These are phyloP conservation scores for Ochromonas danica DNA, from an alignment of 108 stramenopile species.

Conservation along the genomic window DNA sequence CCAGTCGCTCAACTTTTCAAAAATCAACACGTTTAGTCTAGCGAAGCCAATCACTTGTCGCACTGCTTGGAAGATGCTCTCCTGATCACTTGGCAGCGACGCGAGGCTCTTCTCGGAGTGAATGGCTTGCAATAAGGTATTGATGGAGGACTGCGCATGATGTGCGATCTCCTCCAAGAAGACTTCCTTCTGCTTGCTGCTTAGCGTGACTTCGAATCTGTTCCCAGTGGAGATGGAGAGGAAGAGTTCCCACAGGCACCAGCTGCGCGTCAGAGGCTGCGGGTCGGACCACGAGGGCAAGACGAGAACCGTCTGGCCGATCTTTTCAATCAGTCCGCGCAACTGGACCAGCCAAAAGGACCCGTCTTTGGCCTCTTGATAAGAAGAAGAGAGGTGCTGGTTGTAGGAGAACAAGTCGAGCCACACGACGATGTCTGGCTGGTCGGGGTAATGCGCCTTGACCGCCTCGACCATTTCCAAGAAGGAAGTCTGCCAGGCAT, in stretches of 20 bases:
- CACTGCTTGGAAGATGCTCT: background rate
- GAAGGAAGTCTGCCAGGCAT: background rate
- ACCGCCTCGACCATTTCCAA: background rate
- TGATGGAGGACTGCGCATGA: no score
- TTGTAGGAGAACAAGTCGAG: background rate
- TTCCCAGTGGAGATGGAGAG: background rate
- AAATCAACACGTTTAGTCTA: background rate
- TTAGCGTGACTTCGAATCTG: background rate
- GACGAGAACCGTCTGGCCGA: background rate
- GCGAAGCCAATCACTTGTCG: background rate
- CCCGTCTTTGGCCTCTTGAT: no score
- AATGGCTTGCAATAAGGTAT: no score
- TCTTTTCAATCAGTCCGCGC: background rate
- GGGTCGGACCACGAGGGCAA: background rate
- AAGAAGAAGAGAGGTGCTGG: background rate
- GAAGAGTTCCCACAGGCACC: background rate
- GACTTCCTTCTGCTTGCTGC: background rate
- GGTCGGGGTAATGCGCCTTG: background rate
- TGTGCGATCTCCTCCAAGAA: background rate
- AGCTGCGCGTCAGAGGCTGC: background rate
- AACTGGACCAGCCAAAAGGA: background rate
- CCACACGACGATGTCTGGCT: background rate
- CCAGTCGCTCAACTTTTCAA: background rate
- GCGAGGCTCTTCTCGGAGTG: background rate
- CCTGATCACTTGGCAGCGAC: background rate